A percentile compares a stretch with the other conserved stretches of the same genome.
phyloP scores from a whole-genome alignment of 495 filamentous ascomycete species.

The Penicillium turbatum region DNA sequence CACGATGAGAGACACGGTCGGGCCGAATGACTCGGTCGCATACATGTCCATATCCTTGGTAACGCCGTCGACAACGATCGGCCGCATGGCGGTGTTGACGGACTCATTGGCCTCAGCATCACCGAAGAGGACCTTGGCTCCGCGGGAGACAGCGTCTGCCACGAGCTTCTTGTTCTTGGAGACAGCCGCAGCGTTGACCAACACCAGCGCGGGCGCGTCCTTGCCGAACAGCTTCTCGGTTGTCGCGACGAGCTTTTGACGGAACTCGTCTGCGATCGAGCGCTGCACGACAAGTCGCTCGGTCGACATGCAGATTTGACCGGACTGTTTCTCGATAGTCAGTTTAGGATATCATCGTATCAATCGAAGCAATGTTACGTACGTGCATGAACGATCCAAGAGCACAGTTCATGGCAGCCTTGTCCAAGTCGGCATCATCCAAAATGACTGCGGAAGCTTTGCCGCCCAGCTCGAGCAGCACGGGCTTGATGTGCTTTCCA shows the following conservation, averaged over 20 bases:
- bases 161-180: conserved; percentile 66
- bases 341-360: background rate
- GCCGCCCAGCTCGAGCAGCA: conserved; percentile 59
- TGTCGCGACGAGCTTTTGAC: conserved; percentile 46
- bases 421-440: conserved; percentile 55
- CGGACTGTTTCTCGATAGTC: conserved; percentile 38
- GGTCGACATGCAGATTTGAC: conserved; percentile 91
- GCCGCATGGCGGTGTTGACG: conserved; percentile 56
- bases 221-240: conserved; percentile 47
- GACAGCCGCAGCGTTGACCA: conserved; percentile 58
- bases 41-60: conserved; percentile 81
- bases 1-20: conserved; percentile 57
- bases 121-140: conserved; percentile 63
- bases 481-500: conserved; percentile 53
- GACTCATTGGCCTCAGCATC: conserved; percentile 46
- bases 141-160: conserved; percentile 60
- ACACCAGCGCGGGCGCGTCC: conserved; percentile 48
- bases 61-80: conserved; percentile 66
- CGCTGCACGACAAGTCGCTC: conserved; percentile 83
- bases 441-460: conserved; percentile 58
- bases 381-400: conserved; percentile 53
- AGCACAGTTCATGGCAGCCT: conserved; percentile 49
- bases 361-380: conserved; percentile 9
- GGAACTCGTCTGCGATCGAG: conserved; percentile 61
- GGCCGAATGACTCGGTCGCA: conserved; percentile 77